Conservation (phyloP, 768 basidiomycete genomes). For the Tremella yokohamensis region DNA sequence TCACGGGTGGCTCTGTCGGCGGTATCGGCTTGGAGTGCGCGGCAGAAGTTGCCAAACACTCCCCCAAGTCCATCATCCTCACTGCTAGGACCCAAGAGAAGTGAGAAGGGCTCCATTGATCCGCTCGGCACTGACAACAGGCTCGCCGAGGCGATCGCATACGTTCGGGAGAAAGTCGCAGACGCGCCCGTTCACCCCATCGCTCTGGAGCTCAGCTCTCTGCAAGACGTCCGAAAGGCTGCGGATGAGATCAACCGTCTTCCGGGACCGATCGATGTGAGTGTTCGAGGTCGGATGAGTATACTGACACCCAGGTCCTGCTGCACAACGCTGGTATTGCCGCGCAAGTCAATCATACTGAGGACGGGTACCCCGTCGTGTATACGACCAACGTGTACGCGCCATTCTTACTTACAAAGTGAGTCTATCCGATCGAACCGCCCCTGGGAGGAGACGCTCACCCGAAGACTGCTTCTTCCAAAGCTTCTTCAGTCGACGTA, state of each 20-base stretch:
- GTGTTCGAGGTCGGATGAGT: too few species aligned
- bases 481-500: constrained; percentile 5
- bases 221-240: constrained; percentile 12
- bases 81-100: constrained; percentile 14
- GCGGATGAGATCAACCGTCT: constrained; percentile 10
- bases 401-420: constrained; percentile 23
- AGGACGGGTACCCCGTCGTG: constrained; percentile 3
- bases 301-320: background rate
- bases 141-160: constrained; percentile 12
- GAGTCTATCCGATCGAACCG: background rate
- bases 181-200: constrained; percentile 10
- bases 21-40: constrained; percentile 18
- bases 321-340: constrained; percentile 17
- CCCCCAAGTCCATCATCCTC: constrained; percentile 13
- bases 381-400: constrained; percentile 16
- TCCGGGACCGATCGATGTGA: constrained; percentile 15
- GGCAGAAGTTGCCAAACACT: constrained; percentile 12
- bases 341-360: constrained; percentile 1
- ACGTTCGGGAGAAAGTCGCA: constrained; percentile 7
- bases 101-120: background rate
- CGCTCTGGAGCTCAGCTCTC: constrained; percentile 9
- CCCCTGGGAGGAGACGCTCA: too few species aligned
- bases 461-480: constrained; percentile 12
- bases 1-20: constrained; percentile 16
- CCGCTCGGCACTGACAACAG: background rate